phyloP scores from a whole-genome alignment of 140 eudicot species.

The Stevia rebaudiana region DNA sequence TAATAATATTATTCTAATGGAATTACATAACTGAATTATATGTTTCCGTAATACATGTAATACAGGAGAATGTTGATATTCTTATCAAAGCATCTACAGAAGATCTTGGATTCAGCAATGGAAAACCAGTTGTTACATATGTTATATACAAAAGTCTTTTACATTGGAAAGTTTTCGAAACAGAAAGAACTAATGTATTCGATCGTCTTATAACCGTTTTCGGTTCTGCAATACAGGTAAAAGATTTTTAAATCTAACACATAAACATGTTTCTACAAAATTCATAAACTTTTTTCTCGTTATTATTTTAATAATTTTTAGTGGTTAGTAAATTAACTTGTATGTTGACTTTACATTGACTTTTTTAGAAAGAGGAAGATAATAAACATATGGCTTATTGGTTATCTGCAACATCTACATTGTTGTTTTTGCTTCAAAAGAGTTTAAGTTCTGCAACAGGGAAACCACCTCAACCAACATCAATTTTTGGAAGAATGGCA shows the following conservation, averaged over 20 bases:
- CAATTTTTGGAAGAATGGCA: slow-evolving; percentile 80
- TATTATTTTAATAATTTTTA: background rate
- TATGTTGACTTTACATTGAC: slow-evolving; percentile 12
- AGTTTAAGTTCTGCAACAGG: slow-evolving; percentile 42
- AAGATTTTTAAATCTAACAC: slow-evolving; percentile 5
- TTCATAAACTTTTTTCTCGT: background rate
- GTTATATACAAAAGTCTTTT: slow-evolving; percentile 79
- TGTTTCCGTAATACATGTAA: slow-evolving; percentile 30
- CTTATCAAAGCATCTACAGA: slow-evolving; percentile 55
- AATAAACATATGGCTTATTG: slow-evolving; percentile 73
- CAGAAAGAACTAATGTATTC: slow-evolving; percentile 76
- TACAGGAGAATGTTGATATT: slow-evolving; percentile 63
- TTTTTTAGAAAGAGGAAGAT: slow-evolving; percentile 55
- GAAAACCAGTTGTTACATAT: slow-evolving; percentile 85
- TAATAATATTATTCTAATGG: background rate
- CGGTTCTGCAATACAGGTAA: slow-evolving; percentile 80
- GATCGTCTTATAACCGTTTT: slow-evolving; percentile 78
- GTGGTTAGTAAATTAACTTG: slow-evolving; percentile 6
- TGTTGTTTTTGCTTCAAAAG: slow-evolving; percentile 69
- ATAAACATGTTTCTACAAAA: slow-evolving; percentile 10
- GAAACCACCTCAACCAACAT: slow-evolving; percentile 74
- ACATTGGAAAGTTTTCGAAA: slow-evolving; percentile 87
- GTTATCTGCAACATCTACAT: slow-evolving; percentile 76
- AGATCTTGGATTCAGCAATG: slow-evolving; percentile 78
- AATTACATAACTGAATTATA: background rate